phyloP scores from a whole-genome alignment of 495 filamentous ascomycete genomes.

The Mycothermus thermophilus region DNA sequence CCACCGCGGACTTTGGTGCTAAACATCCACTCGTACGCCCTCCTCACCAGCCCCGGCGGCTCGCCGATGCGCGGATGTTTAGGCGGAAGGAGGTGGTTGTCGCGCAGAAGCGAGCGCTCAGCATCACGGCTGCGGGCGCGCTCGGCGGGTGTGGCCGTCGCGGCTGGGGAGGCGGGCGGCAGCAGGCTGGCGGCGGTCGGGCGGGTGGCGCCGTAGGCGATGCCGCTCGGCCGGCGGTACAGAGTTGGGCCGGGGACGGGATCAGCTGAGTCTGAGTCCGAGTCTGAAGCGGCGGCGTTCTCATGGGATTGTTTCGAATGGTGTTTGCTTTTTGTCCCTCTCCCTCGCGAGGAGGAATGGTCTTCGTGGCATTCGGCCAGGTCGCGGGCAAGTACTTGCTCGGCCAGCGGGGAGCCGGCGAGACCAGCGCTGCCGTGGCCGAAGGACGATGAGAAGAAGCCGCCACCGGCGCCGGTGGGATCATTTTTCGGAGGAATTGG shows the following conservation, averaged over 20 bases:
- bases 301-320: too few relatives aligned
- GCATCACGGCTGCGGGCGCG: conserved; percentile 49
- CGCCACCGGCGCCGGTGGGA: too few relatives aligned
- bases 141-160: conserved; percentile 48
- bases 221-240: conserved; percentile 56
- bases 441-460: conserved; percentile 30
- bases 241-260: conserved; percentile 45
- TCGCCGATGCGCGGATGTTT: conserved; percentile 40
- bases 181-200: conserved; percentile 25
- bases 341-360: too few relatives aligned
- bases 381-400: conserved; percentile 57
- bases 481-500: too few relatives aligned
- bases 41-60: conserved; percentile 9
- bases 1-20: conserved; percentile 37
- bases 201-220: conserved; percentile 45
- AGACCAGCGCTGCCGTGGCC: too few relatives aligned
- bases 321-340: too few relatives aligned
- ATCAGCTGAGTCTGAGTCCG: conserved; percentile 20
- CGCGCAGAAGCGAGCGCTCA: conserved; percentile 59
- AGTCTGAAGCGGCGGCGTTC: too few relatives aligned
- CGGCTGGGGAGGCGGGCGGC: too few relatives aligned
- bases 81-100: conserved; percentile 60
- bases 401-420: conserved; percentile 49
- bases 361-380: conserved; percentile 44
- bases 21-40: conserved; percentile 30